phyloP scores from a whole-genome alignment of 225 moss, liverwort and hornwort genomes.

The Marchantia paleacea region DNA sequence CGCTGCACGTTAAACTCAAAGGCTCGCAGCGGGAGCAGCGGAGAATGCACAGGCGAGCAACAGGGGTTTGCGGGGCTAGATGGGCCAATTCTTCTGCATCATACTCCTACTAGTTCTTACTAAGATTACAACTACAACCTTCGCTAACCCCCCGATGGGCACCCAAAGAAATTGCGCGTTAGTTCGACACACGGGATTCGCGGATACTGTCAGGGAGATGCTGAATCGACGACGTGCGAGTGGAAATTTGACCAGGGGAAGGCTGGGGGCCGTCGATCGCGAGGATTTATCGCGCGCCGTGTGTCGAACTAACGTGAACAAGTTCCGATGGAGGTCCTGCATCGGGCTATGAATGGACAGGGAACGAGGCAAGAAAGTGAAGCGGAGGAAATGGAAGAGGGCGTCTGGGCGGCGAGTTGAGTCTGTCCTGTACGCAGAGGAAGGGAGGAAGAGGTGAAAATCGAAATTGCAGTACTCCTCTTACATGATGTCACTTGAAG shows the following conservation, averaged over 20 bases:
- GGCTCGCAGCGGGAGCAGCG: not conserved
- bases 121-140: not conserved
- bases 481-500: constrained; percentile 27
- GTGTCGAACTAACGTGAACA: not conserved
- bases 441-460: not conserved
- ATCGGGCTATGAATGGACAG: not conserved
- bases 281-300: not conserved
- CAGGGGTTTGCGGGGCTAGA: too few relatives aligned
- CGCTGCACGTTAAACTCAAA: too few relatives aligned
- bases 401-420: not conserved
- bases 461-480: constrained; percentile 3
- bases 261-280: not conserved
- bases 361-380: not conserved
- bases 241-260: too few relatives aligned
- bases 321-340: not conserved
- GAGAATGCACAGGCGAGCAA: too few relatives aligned
- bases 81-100: constrained; percentile 10
- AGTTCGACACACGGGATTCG: constrained; percentile 11
- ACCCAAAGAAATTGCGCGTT: not conserved
- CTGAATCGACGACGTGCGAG: not conserved
- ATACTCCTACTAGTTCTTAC: too few relatives aligned
- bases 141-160: not conserved
- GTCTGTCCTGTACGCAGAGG: not conserved
- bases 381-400: not conserved
- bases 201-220: not conserved